Conservation (phyloP, 2,329 filamentous ascomycete genomes). For the Fusarium hainanense region DNA sequence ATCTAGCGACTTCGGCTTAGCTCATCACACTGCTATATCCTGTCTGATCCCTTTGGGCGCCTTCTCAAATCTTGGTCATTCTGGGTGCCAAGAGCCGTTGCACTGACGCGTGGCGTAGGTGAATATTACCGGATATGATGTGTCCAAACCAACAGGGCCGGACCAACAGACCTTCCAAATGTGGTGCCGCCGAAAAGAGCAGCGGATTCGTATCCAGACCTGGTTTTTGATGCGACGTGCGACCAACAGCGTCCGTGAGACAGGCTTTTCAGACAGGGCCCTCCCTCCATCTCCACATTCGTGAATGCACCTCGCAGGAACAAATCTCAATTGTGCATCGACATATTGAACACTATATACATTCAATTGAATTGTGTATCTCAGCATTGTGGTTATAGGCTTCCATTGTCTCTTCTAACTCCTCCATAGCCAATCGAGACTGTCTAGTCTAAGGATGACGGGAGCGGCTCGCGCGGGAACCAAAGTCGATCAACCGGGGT, state of each 20-base stretch:
- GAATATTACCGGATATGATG: neutral
- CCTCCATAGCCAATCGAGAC: neutral
- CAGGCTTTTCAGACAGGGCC: neutral
- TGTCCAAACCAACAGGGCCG: neutral
- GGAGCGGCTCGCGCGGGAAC: neutral
- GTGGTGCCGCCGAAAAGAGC: neutral
- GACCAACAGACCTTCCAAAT: neutral
- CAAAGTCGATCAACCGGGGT: neutral
- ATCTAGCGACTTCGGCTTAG: neutral
- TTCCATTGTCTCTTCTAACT: neutral
- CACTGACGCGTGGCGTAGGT: neutral
- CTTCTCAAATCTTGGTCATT: neutral
- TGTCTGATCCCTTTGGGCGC: neutral
- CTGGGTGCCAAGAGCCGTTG: neutral
- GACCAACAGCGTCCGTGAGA: neutral
- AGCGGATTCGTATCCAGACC: neutral
- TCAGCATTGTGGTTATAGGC: neutral
- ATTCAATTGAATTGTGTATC: no score
- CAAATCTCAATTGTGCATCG: neutral
- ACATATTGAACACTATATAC: neutral
- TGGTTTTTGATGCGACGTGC: neutral
- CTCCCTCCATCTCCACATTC: neutral
- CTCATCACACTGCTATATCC: neutral
- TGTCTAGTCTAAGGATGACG: neutral
- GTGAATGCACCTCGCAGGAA: neutral